Evolutionary conservation across 768 basidiomycete species (phyloP), one percentile per base, ranked within the genome.

Genomic region (Hypholoma fasciculare): DNA sequence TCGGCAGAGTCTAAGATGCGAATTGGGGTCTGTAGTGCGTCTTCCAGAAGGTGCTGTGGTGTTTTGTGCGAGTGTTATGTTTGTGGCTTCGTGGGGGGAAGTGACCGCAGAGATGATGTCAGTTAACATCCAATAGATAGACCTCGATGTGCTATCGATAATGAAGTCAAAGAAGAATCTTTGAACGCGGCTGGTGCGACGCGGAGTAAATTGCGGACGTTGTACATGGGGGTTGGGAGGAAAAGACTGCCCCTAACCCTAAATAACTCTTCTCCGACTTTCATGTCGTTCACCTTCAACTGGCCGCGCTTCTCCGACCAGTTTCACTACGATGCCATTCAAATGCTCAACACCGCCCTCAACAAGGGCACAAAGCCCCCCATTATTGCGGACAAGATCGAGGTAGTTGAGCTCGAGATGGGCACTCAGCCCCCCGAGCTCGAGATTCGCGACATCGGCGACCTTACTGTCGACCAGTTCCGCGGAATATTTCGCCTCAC

Each of bases 361-460:
- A 94, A 94, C 81, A 94, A 97, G 80, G 97, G 97, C 62, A 90
- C 88, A 76, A 98, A 97, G 70, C 97, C 96, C 1, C 94, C 95
- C 27, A 90, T 99, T 67, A 98, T 98, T 64, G 96, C 94, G 53
- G 97, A 96, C 76, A 89, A 84, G 72, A 98, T 99, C 62, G 94
- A 98, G 72, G 97, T 99, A 30, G 92, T 97, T 53, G 97, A 98
- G 71, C 78, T 99, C n/a, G 90, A 98, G 74, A 98, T 99, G 97
- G 97, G 97, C 38, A 94, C 92, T 2, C 90, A 98, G 94, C 96
- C 97, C 11, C 97, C 97, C 47, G 96, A 98, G 63, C 82, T 99
- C 16, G 95, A 98, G 73, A 90, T 99, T 64, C 88, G 96, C 30
- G 96, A 98, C 70, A 96, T 99, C 66, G 97, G 97, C 20, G 97